Evolutionary conservation across 2,329 filamentous ascomycete genomes (phyloP).

Genomic region (Fusarium sp.): DNA sequence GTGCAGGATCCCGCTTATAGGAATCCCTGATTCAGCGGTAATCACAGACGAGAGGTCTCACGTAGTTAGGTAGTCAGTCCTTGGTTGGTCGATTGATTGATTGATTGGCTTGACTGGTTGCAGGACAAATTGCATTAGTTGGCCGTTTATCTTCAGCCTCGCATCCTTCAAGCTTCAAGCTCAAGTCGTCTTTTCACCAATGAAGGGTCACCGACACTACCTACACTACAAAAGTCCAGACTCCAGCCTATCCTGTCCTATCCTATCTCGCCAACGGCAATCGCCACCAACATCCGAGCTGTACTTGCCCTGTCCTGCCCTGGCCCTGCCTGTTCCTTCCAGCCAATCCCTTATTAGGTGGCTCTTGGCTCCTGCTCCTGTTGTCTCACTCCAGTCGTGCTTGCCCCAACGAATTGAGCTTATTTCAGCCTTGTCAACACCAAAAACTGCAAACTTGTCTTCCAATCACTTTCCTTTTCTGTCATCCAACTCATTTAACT

Average conservation of each 20-base stretch:
- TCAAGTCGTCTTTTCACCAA: slow-evolving; percentile 22
- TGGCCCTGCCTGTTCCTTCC: slow-evolving; percentile 5
- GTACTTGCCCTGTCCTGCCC: slow-evolving; percentile 3
- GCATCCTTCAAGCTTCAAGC: slow-evolving; percentile 18
- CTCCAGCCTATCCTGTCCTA: not conserved
- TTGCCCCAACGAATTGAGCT: slow-evolving; percentile 28
- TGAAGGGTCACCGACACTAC: slow-evolving; percentile 11
- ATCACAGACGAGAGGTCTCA: slow-evolving; percentile 29
- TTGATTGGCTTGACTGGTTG: slow-evolving; percentile 11
- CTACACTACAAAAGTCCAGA: not conserved
- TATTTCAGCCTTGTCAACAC: slow-evolving; percentile 40
- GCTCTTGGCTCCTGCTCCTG: slow-evolving; percentile 9
- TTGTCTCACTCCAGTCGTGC: slow-evolving; percentile 7
- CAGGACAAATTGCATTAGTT: slow-evolving; percentile 8
- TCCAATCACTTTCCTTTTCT: not conserved
- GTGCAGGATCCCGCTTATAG: slow-evolving; percentile 29
- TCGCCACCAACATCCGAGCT: slow-evolving; percentile 21
- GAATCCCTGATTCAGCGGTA: slow-evolving; percentile 31
- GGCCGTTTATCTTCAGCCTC: slow-evolving; percentile 30
- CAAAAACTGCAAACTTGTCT: slow-evolving; percentile 15
- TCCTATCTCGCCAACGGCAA: slow-evolving; percentile 12
- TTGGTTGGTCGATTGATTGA: not conserved
- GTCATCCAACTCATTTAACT: slow-evolving; percentile 1
- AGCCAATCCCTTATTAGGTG: slow-evolving; percentile 20
- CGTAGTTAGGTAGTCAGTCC: slow-evolving; percentile 2